These are phyloP conservation scores for Huiozyma sinensis DNA, from an alignment of 805 yeast species.

Conservation along the genomic window DNA sequence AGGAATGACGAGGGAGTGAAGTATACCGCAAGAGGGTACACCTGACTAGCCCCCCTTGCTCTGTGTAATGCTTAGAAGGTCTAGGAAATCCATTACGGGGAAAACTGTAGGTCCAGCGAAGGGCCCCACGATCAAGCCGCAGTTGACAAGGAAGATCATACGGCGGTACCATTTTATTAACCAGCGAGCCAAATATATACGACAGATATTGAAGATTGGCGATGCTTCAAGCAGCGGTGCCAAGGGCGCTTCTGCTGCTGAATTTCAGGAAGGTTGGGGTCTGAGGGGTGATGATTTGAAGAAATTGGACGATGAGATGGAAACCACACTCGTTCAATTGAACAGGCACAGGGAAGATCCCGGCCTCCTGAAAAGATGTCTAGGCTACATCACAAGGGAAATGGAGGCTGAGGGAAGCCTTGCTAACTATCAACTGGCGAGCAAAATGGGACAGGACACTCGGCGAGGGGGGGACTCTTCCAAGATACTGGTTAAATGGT, in stretches of 20 bases:
- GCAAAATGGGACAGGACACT: conserved; percentile 69
- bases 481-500: conserved; percentile 65
- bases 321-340: conserved; percentile 5
- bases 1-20: too few species aligned
- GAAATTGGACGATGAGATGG: conserved; percentile 5
- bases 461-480: conserved; percentile 90
- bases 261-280: conserved; percentile 1
- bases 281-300: conserved; percentile 1
- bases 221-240: background rate
- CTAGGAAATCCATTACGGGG: conserved; percentile 29
- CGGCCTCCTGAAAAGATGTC: conserved; percentile 12
- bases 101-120: conserved; percentile 24
- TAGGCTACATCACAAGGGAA: conserved; percentile 54
- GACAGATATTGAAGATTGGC: conserved; percentile 22
- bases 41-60: background rate
- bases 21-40: too few species aligned
- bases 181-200: conserved; percentile 39
- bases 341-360: conserved; percentile 6
- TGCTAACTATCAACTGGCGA: conserved; percentile 71
- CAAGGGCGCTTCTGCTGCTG: background rate
- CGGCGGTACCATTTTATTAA: conserved; percentile 66
- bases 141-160: conserved; percentile 62
- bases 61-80: conserved; percentile 16
- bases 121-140: conserved; percentile 51
- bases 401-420: conserved; percentile 63